These are phyloP conservation scores for Tritrichomonas musculus DNA, from an alignment of 208 protist genomes.

Conservation along the genomic window DNA sequence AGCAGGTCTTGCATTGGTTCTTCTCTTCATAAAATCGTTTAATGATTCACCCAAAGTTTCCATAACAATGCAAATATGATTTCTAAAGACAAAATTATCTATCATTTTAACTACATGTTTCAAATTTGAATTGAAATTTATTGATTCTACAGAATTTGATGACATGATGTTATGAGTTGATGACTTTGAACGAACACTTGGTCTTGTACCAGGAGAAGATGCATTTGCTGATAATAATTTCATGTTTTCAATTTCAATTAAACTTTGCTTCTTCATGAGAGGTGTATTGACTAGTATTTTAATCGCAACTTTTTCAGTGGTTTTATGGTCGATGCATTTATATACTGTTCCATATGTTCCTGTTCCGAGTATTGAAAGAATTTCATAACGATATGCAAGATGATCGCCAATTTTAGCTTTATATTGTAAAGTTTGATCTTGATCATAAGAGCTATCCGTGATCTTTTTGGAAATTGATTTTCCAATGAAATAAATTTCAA, in stretches of 20 bases:
- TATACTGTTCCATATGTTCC: constrained; percentile 79
- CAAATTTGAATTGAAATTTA: too few relatives aligned
- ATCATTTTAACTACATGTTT: not conserved
- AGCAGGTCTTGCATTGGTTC: constrained; percentile 32
- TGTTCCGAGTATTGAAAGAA: constrained; percentile 63
- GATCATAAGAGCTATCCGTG: not conserved
- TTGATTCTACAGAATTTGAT: too few relatives aligned
- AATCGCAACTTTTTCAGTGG: constrained; percentile 56
- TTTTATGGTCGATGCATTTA: constrained; percentile 67
- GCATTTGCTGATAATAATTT: not conserved
- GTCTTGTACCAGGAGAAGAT: too few relatives aligned
- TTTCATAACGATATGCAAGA: constrained; percentile 70
- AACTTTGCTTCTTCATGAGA: constrained; percentile 38
- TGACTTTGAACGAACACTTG: too few relatives aligned
- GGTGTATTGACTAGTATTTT: constrained; percentile 57
- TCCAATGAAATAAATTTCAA: not conserved
- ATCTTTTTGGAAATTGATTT: not conserved
- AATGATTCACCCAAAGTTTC: constrained; percentile 50
- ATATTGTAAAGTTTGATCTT: too few relatives aligned
- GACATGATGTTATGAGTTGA: too few relatives aligned
- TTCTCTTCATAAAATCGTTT: constrained; percentile 45
- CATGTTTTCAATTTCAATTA: not conserved
- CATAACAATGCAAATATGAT: constrained; percentile 51
- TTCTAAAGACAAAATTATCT: constrained; percentile 43
- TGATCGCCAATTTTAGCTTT: not conserved